Evolutionary conservation across 495 filamentous ascomycete species (phyloP), one percentile per base, ranked within the genome.

Genomic region (Penicillium lividum): DNA sequence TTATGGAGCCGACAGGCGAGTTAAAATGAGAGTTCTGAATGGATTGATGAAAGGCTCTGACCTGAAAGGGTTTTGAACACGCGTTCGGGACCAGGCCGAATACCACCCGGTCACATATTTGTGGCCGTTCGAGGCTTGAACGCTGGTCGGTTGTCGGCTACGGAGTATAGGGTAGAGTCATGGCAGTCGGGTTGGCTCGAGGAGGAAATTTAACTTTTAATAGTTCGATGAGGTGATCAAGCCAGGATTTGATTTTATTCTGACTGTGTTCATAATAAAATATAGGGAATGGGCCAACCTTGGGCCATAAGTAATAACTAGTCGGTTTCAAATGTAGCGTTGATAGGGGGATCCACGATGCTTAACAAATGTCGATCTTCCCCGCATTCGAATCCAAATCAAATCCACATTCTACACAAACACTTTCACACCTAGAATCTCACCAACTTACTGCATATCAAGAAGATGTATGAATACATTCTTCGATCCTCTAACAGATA

Each of bases 1-100:
- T 53, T 54, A 62, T 53, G 53, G 54, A 60, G 38, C 57, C 57
- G 57, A 59, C 33, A 59, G 57, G 57, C 57, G 57, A 59, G 51
- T 55, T 47, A 55, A 43, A 36, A 13, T 28, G 16, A 33, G 28
- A 28, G n/a, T 44, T 5, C 51, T 11, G n/a, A 34, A 28, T 22
- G 13, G 7, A 13, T n/a, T 40, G 49, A 11, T 22, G 22, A 16
- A 11, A 36, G 4, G 15, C 10, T 15, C 25, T 29, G 22, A 10
- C 25, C 10, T 28, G 25, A 27, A 42, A 54, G 51, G 38, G 44
- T 54, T 28, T 28, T 27, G 33, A 25, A 27, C 49, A 18, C 49
- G 49, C 49, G 38, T 54, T 54, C 15, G 5, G 1, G 7, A 16
- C 44, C 18, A 40, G 50, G 4, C 50, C 6, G 16, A 5, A 29